Base-by-base conservation (phyloP, 2,329 filamentous ascomycete species). In the Exutisphaerella laricina region DNA sequence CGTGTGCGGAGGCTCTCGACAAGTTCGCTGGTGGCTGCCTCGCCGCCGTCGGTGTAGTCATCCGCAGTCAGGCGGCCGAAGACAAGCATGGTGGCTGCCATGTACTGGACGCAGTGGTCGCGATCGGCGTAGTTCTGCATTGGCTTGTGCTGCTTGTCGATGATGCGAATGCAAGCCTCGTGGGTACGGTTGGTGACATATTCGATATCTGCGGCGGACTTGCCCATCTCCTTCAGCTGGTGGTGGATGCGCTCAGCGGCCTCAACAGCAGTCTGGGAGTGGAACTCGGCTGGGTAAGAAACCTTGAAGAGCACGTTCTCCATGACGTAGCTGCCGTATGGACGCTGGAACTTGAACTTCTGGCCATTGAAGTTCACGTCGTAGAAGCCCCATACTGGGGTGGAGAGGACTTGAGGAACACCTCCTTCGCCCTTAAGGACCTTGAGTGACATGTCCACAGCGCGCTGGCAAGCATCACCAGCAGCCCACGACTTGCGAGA, bases 241-340 rank as follows among this genome's bases (percentile, higher is more conserved):
- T 81, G 77, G 76, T 88, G 81, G 63, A 98, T 82, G 68, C 84
- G 87, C 72, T 94, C 80, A 1, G 90, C 89, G 34, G 88, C 88
- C 71, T 98, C 92, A 55, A 97, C 88, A 56, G 92, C 92, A 26
- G 92, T 98, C 72, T 98, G 92, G 14, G 90, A 96, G 78, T 97
- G 90, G 77, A 97, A 97, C 67, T 97, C 90, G 61, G 89, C 88
- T 63, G 90, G 90, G 68, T 96, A 97, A 33, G 92, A 98, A 48
- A 98, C 92, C 80, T 98, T 98, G 84, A 98, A 98, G 53, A 98
- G 82, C 48, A 98, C 88, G 63, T 97, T 98, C 80, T 98, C 92
- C 92, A 98, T 98, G 56, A 98, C 92, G 69, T 98, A 98, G 75
- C 85, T 94, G 64, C 89, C 90, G 64, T 98, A 98, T 46, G 84